Evolutionary conservation across 2,329 filamentous ascomycete genomes (phyloP), one percentile per base, ranked within the genome.

Genomic region (Fusarium goolgardi): DNA sequence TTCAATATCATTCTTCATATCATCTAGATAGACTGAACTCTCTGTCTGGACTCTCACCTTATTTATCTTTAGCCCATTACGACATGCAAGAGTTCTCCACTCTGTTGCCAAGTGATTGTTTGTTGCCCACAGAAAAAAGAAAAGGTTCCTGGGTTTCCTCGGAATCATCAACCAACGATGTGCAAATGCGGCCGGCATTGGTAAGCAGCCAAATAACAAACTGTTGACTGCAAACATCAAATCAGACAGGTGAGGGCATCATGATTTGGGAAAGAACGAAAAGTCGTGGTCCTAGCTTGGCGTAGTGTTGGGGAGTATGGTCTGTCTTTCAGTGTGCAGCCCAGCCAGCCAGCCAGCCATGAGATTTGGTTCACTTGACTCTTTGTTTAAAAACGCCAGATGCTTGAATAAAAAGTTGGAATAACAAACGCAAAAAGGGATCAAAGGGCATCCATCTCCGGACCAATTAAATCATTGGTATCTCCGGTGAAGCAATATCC

Each of bases 161-260:
- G 41, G 35, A 52, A 34, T 21, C 52, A 25, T 7, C 40, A 40
- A 39, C 39, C 62, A 63, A 59, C 44, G 32, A 20, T 29, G 49
- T 59, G 47, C 35, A 54, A 16, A 43, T 46, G 27, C 43, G 54
- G 49, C 43, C 43, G 54, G 49, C 43, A 53, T 67, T 67, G 65
- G 49, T 69, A 55, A 69, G 53, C 61, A 69, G 25, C 16, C 45
- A 13, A 32, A 45, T 16, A 29, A 18, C 35, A 39, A 4, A 20
- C 12, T 39, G n/a, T 7, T 12, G 35, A 39, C 18, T 29, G 31
- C 13, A 27, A 23, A 25, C 35, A 25, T 45, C 18, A 55, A 65
- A 55, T 43, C 49, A 55, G 39, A 44, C 34, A 55, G 51, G n/a
- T 32, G 59, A 67, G 40, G 59, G 29, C 27, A 64, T 64, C 61